Evolutionary conservation across 257 asterid species (phyloP).

Genomic region (Asclepias syriaca): DNA sequence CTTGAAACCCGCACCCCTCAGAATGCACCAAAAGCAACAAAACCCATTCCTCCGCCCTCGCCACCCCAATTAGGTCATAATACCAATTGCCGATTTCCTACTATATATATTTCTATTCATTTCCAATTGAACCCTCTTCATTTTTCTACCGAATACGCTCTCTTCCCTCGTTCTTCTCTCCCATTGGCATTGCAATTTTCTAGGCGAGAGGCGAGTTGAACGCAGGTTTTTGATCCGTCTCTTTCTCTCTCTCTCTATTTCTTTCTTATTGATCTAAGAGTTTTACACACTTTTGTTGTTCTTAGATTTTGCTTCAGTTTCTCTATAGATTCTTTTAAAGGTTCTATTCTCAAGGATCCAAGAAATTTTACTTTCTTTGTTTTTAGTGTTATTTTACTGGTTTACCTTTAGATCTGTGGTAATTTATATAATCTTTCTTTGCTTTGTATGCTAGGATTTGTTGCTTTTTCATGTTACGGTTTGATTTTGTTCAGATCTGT

Average conservation of each 20-base stretch:
- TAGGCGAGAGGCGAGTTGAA: constrained; percentile 8
- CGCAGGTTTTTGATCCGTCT: background rate
- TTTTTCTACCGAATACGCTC: background rate
- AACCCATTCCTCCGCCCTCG: background rate
- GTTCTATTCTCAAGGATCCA: background rate
- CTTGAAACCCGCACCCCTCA: background rate
- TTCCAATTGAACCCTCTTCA: background rate
- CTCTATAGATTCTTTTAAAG: background rate
- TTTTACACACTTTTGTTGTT: background rate
- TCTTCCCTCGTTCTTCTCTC: background rate
- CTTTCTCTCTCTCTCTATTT: background rate
- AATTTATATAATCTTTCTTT: too few species aligned
- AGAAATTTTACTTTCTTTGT: background rate
- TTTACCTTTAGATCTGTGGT: background rate
- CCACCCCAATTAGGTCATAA: background rate
- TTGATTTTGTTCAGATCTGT: background rate
- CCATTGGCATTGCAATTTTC: background rate
- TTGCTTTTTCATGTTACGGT: background rate
- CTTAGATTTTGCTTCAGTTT: background rate
- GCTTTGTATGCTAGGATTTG: background rate
- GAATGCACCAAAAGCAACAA: too few species aligned
- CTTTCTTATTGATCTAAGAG: background rate
- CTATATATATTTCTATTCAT: background rate
- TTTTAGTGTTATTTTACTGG: background rate
- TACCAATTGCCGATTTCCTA: background rate